phyloP scores from a whole-genome alignment of 176 grass and related monocot species.

The Zoysia pacifica region DNA sequence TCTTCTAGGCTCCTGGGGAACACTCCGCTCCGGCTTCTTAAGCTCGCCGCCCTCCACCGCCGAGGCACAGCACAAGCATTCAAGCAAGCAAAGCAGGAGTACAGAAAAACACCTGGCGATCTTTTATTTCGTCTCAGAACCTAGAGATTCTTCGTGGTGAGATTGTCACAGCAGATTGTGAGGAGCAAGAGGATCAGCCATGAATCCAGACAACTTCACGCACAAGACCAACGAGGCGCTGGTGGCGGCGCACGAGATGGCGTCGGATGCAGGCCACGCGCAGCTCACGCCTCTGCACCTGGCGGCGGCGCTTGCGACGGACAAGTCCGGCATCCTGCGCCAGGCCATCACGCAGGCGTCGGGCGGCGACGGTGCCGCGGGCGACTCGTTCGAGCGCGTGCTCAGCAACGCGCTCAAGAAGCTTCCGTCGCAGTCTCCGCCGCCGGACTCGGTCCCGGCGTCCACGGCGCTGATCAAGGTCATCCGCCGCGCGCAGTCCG shows the following conservation, averaged over 20 bases:
- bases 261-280: conserved; percentile 57
- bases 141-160: not conserved
- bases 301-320: conserved; percentile 45
- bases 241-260: conserved; percentile 76
- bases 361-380: conserved; percentile 31
- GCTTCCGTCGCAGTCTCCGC: conserved; percentile 64
- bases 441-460: conserved; percentile 62
- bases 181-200: conserved; percentile 22
- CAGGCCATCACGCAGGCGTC: conserved; percentile 56
- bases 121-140: not conserved
- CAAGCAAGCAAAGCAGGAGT: not conserved
- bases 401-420: conserved; percentile 56
- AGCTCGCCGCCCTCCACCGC: not conserved
- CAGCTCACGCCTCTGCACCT: conserved; percentile 78
- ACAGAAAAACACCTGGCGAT: not conserved
- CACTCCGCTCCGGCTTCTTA: conserved; percentile 30
- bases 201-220: conserved; percentile 97
- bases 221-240: conserved; percentile 97
- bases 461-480: conserved; percentile 74
- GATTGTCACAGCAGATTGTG: conserved; percentile 2
- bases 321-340: conserved; percentile 52
- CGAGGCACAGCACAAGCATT: not conserved
- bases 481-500: conserved; percentile 70
- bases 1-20: conserved; percentile 48
- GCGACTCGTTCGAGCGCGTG: conserved; percentile 66